phyloP scores from a whole-genome alignment of 179 eudicot genomes.

The Spergularia azorica region DNA sequence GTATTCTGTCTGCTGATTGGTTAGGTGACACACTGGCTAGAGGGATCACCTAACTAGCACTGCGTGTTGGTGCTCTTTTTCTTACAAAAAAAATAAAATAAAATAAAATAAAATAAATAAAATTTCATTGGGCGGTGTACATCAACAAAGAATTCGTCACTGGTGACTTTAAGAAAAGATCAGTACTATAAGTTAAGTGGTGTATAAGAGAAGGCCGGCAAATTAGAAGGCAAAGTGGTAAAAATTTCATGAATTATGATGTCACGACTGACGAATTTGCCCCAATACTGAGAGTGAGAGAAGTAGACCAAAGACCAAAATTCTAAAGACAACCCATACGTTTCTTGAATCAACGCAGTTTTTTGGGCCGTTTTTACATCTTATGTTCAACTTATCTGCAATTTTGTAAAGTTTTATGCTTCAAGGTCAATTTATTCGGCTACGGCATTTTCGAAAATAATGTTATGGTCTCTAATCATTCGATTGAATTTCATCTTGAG shows the following conservation, averaged over 20 bases:
- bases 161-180: constrained; percentile 5
- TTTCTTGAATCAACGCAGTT: neutral
- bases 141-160: constrained; percentile 8
- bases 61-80: too few relatives aligned
- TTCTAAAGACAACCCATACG: too few relatives aligned
- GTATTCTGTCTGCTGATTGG: too few relatives aligned
- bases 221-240: neutral
- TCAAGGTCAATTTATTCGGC: constrained; percentile 19
- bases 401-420: neutral
- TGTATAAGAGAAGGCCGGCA: neutral
- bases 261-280: constrained; percentile 9
- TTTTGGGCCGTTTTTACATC: too few relatives aligned
- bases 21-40: too few relatives aligned
- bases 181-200: too few relatives aligned
- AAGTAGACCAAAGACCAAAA: neutral
- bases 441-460: constrained; percentile 1
- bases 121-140: too few relatives aligned
- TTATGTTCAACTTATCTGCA: too few relatives aligned
- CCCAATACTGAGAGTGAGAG: neutral
- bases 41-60: too few relatives aligned
- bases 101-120: too few relatives aligned
- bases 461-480: constrained; percentile 9
- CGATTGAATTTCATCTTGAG: constrained; percentile 7
- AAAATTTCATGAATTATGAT: neutral
- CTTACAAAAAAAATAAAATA: too few relatives aligned